Conservation (phyloP, 1,139 yeast genomes). For the Hyphopichia khmerensis region DNA sequence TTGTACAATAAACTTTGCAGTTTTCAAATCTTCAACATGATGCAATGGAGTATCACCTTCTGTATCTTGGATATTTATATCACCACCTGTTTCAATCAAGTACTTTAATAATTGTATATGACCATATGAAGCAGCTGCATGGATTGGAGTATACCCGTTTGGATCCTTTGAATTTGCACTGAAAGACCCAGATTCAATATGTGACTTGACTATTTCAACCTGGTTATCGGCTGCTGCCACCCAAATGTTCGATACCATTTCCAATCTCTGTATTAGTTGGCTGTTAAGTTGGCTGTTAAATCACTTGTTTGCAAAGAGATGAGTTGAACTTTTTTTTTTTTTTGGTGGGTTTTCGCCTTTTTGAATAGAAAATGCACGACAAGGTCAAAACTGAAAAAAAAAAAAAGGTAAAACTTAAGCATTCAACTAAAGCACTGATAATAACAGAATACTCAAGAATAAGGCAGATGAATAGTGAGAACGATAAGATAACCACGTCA, state of each 20-base stretch:
- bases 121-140: conserved; percentile 95
- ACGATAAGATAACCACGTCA: conserved; percentile 12
- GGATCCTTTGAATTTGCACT: conserved; percentile 78
- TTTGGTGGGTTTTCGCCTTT: too few species aligned
- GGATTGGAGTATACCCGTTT: conserved; percentile 93
- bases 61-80: conserved; percentile 74
- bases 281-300: neutral
- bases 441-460: too few species aligned
- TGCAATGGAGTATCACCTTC: conserved; percentile 98
- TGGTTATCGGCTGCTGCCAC: conserved; percentile 91
- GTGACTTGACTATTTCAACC: conserved; percentile 53
- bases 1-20: conserved; percentile 67
- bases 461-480: neutral
- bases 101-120: conserved; percentile 64
- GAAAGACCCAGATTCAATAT: conserved; percentile 50
- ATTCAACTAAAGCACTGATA: too few species aligned
- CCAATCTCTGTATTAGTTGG: too few species aligned
- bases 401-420: too few species aligned
- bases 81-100: conserved; percentile 66
- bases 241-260: conserved; percentile 75
- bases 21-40: conserved; percentile 70
- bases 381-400: too few species aligned
- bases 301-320: too few species aligned
- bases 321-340: too few species aligned
- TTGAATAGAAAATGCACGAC: too few species aligned